Percentiles rank a stretch among this genome's conserved stretches.
Evolutionary conservation across 2,329 filamentous ascomycete genomes (phyloP).

Genomic region (Ophiosphaerella herpotricha): DNA sequence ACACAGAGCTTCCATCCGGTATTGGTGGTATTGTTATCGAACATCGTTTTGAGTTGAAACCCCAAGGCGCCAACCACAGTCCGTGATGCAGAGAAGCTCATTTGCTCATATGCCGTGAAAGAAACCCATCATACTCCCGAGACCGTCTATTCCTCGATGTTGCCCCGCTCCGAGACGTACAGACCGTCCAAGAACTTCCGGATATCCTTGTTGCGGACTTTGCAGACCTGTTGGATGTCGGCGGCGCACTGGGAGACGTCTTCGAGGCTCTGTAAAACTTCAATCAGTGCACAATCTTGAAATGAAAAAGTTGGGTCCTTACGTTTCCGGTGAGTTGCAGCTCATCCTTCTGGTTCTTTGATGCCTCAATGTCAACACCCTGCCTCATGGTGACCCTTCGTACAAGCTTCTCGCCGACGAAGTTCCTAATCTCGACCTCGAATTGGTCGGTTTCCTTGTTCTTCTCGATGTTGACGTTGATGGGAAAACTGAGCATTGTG

Average conservation of each 20-base stretch:
- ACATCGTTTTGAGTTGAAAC: constrained; percentile 46
- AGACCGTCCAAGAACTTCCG: constrained; percentile 99
- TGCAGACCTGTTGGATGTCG: constrained; percentile 99
- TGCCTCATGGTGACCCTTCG: constrained; percentile 86
- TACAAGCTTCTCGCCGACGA: constrained; percentile 89
- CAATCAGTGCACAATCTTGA: constrained; percentile 20
- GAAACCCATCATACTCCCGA: constrained; percentile 42
- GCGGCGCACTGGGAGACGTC: constrained; percentile 96
- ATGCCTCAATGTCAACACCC: constrained; percentile 89
- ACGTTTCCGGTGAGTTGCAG: constrained; percentile 86
- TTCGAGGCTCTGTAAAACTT: constrained; percentile 70
- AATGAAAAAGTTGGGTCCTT: constrained; percentile 11
- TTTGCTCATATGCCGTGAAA: constrained; percentile 48
- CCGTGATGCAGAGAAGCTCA: constrained; percentile 48
- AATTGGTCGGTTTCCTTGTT: constrained; percentile 84
- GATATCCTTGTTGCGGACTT: constrained; percentile 99
- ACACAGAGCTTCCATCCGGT: constrained; percentile 23
- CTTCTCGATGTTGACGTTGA: constrained; percentile 99
- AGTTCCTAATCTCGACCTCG: constrained; percentile 94
- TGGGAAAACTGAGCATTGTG: constrained; percentile 72
- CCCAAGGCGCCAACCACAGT: constrained; percentile 45
- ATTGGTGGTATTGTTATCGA: constrained; percentile 44
- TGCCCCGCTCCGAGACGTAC: constrained; percentile 98
- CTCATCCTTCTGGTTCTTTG: constrained; percentile 96
- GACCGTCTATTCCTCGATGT: constrained; percentile 70